Base-by-base conservation (phyloP, 345 rosid species). In the Geranium brycei region DNA sequence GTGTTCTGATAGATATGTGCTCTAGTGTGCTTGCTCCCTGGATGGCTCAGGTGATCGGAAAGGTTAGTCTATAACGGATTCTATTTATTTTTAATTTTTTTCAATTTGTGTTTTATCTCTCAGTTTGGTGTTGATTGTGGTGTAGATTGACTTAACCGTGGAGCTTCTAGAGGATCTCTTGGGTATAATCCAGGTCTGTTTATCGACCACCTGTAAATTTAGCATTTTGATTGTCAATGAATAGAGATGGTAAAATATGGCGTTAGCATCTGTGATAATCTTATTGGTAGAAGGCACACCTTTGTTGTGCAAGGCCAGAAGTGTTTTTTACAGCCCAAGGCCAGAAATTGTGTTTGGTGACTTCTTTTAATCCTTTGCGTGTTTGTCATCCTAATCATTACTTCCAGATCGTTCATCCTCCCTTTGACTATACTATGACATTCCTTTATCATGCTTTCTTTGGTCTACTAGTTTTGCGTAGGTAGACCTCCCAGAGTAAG, bases 91-190 rank as follows among this genome's bases (percentile, higher is more conserved):
- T 56, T 6, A 11, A 6, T 8, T 47, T 47, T 47, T 47, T 47
- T 0, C 15, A 47, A 8, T 47, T 47, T 47, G 15, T 47, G 12
- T 6, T 47, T 47, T 47, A 47, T 3, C 11, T 47, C 53, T 47
- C 53, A 6, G 53, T 38, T 59, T 19, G 53, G 64, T 32, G 55
- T 19, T 56, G 35, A 31, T 60, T 28, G n/a, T 30, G 70, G 38
- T 67, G 18, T 69, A 88, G 96, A 75, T 88, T 73, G 96, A 88
- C 78, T 84, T 88, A 62, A 61, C 78, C 11, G 72, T 86, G 72
- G 96, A 88, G 74, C 89, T 88, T 60, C 72, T 85, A 31, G 96
- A 88, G 79, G 96, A 86, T 62, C 87, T 88, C 69, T 66, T 85
- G 79, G 89, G 84, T 68, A 78, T 72, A 64, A 79, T 88, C 69